phyloP scores from a whole-genome alignment of 1,284 basidiomycete species.

The Schizophyllum amplum region DNA sequence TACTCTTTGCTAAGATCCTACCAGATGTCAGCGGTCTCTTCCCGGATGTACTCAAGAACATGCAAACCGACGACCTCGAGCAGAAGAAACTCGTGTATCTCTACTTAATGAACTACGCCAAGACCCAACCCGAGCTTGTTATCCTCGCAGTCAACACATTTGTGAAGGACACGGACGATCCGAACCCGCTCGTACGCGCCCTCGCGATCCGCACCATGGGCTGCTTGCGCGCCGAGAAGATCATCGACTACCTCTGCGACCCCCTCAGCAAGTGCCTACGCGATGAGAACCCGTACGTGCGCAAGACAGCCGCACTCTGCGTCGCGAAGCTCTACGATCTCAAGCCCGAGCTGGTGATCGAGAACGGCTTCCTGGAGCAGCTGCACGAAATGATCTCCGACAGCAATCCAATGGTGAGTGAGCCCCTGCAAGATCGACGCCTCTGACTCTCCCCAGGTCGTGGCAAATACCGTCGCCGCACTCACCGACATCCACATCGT shows the following conservation, averaged over 20 bases:
- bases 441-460: constrained; percentile 50
- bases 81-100: constrained; percentile 98
- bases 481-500: constrained; percentile 87
- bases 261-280: constrained; percentile 86
- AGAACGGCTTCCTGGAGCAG: constrained; percentile 90
- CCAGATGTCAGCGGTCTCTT: constrained; percentile 92
- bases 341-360: constrained; percentile 90
- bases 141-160: constrained; percentile 99
- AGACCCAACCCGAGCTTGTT: constrained; percentile 91
- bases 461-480: constrained; percentile 91
- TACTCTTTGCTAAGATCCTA: constrained; percentile 7
- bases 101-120: constrained; percentile 98
- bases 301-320: constrained; percentile 93
- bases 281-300: constrained; percentile 96
- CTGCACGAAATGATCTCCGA: constrained; percentile 90
- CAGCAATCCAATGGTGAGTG: constrained; percentile 90
- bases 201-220: constrained; percentile 98
- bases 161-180: constrained; percentile 94
- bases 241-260: constrained; percentile 95
- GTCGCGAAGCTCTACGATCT: constrained; percentile 97
- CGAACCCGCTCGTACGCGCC: constrained; percentile 93
- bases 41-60: constrained; percentile 98
- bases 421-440: no score
- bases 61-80: constrained; percentile 92
- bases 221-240: constrained; percentile 94